Evolutionary conservation across 2,329 filamentous ascomycete species (phyloP), one percentile per base, ranked within the genome.

Genomic region (Chaetomiaceae sp.): DNA sequence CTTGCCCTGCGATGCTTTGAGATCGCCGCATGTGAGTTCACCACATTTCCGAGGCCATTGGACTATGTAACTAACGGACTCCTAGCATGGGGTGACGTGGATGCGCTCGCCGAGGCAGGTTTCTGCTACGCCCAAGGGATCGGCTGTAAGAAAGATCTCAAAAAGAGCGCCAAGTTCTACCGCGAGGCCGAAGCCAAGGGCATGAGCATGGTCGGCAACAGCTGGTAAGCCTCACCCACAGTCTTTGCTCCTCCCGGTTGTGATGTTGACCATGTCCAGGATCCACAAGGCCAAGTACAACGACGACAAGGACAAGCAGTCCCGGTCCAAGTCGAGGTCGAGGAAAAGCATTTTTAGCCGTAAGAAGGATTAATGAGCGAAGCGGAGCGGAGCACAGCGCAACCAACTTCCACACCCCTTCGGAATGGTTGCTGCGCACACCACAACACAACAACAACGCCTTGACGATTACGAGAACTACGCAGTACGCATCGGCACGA

Each of bases 181-280:
- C 85, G 94, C 20, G 80, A 86, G 75, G 94, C 94, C 6, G 94
- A 96, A 69, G 84, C 87, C 22, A 94, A 94, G 72, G 94, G 94
- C 6, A 91, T 96, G 78, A 95, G 84, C 71, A 97, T 97, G 91
- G 87, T 96, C 53, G 94, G 94, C 51, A 97, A 97, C 69, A 96
- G 91, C 76, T 99, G 94, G 92, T 96, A 78, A 68, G 89, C 81
- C 53, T 56, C 38, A 29, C 19, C 19, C 7, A 17, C 27, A 9
- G 9, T 33, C 12, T 17, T 33, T 14, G 34, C 39, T 46, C 4
- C 25, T 29, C 11, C 4, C 4, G 4, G 6, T 6, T 22, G 22
- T 2, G 8, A n/a, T 22, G 12, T 19, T 48, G 31, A 19, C 54
- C 31, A 8, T 17, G 2, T 15, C 9, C 54, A 96, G 91, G 91